Evolutionary conservation across 2,329 filamentous ascomycete genomes (phyloP).

Genomic region (Beauveria brongniartii): DNA sequence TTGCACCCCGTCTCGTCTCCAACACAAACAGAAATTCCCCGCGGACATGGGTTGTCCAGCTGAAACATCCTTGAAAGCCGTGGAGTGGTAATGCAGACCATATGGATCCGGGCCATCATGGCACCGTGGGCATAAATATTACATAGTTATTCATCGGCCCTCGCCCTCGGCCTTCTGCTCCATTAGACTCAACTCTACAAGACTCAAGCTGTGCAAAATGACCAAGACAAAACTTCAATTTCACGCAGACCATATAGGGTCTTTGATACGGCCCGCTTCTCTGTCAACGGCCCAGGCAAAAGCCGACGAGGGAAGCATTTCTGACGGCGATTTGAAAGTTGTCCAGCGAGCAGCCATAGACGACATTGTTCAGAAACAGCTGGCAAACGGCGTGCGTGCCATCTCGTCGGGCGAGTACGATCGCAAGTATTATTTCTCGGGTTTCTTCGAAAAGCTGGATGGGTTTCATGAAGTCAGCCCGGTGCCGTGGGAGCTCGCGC

Average conservation of each 20-base stretch:
- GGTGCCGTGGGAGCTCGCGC: conserved; percentile 30
- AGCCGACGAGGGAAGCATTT: conserved; percentile 41
- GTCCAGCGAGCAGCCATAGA: conserved; percentile 56
- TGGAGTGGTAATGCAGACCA: too few species aligned
- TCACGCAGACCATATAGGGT: conserved; percentile 66
- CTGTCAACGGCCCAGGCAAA: conserved; percentile 44
- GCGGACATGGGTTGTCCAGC: too few species aligned
- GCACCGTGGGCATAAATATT: too few species aligned
- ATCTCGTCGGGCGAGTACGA: conserved; percentile 64
- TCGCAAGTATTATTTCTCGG: conserved; percentile 40
- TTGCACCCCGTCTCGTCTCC: too few species aligned
- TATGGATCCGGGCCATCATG: too few species aligned
- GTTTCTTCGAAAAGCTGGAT: conserved; percentile 39
- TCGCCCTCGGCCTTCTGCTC: not conserved
- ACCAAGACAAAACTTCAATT: conserved; percentile 40
- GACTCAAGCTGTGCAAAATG: not conserved
- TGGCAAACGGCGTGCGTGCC: conserved; percentile 52
- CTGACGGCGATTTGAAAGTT: conserved; percentile 36
- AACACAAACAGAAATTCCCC: too few species aligned
- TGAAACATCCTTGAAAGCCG: too few species aligned
- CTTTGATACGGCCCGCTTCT: conserved; percentile 56
- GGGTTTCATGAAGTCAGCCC: conserved; percentile 31
- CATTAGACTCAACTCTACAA: not conserved
- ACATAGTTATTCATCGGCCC: not conserved
- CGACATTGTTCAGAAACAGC: conserved; percentile 57